phyloP scores from a whole-genome alignment of 1,284 basidiomycete species.

The Schizophyllum amplum region DNA sequence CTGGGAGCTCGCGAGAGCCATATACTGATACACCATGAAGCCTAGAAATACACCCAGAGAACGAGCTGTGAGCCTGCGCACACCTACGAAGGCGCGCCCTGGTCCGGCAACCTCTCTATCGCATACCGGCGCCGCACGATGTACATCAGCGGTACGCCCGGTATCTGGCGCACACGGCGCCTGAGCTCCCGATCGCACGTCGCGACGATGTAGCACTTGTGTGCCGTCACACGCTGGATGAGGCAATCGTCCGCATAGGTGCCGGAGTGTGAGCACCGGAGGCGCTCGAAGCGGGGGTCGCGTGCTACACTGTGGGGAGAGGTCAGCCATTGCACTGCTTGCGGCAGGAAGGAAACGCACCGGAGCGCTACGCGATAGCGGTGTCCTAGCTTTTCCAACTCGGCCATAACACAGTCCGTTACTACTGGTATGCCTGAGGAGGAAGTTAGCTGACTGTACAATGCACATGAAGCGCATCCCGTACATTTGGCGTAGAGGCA shows the following conservation, averaged over 20 bases:
- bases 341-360: slow-evolving; percentile 31
- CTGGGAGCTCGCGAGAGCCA: background rate
- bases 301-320: slow-evolving; percentile 71
- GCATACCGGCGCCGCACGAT: slow-evolving; percentile 87
- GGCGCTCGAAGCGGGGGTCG: slow-evolving; percentile 93
- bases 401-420: slow-evolving; percentile 97
- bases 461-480: slow-evolving; percentile 20
- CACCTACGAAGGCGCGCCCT: slow-evolving; percentile 58
- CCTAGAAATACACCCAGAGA: background rate
- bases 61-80: no score
- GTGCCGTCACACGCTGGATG: slow-evolving; percentile 88
- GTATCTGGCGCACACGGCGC: slow-evolving; percentile 86
- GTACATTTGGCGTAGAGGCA: slow-evolving; percentile 97
- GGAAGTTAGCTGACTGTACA: slow-evolving; percentile 5
- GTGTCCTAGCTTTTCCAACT: slow-evolving; percentile 95
- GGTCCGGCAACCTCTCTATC: slow-evolving; percentile 89
- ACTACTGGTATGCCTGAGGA: slow-evolving; percentile 90
- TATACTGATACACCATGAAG: background rate
- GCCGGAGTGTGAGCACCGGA: slow-evolving; percentile 88
- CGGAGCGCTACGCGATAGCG: slow-evolving; percentile 92
- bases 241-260: slow-evolving; percentile 99
- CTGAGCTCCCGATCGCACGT: slow-evolving; percentile 97
- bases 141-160: slow-evolving; percentile 94
- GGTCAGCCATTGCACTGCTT: background rate
- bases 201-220: slow-evolving; percentile 97